Evolutionary conservation across 371 early-diverging fungal species (phyloP), one percentile per base, ranked within the genome.

Genomic region (Conidiobolus incongruus): DNA sequence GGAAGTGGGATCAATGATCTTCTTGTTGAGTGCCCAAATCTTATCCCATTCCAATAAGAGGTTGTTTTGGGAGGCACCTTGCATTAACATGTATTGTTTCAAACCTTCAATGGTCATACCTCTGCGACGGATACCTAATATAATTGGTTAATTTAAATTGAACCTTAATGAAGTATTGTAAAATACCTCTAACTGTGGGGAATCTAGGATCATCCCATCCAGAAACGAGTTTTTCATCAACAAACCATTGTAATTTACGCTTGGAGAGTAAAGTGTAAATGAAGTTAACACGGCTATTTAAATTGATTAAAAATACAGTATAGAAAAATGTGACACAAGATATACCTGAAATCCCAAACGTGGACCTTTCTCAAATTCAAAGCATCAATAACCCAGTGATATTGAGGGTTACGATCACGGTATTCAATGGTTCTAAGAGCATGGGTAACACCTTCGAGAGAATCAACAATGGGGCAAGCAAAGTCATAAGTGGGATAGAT

Each of bases 141-240:
- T 46, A 37, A 35, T n/a, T n/a, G n/a, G n/a, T n/a, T n/a, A n/a
- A n/a, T n/a, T n/a, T n/a, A n/a, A n/a, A n/a, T n/a, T n/a, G n/a
- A n/a, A n/a, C n/a, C n/a, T n/a, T n/a, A n/a, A n/a, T n/a, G n/a
- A n/a, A n/a, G n/a, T n/a, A n/a, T n/a, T n/a, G n/a, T n/a, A n/a
- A n/a, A n/a, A n/a, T 26, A 55, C 62, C 99, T 45, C 98, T 79
- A 40, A 99, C 81, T 33, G 99, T 99, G 22, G 98, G 97, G 81
- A 99, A 84, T 50, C 99, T 75, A 45, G 99, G 97, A 62, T 99
- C 99, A 59, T 98, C 96, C 99, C 99, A 99, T 22, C 99, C 99
- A 39, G 60, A 52, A 13, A 99, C 98, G 44, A 63, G 55, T 12
- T 77, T 75, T 44, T 91, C 53, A 45, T 97, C 81, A 26, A 99